Percentiles rank a stretch among this genome's conserved stretches.
Evolutionary conservation across 139 green algal species (phyloP).

Genomic region (Nannochloris sp.): DNA sequence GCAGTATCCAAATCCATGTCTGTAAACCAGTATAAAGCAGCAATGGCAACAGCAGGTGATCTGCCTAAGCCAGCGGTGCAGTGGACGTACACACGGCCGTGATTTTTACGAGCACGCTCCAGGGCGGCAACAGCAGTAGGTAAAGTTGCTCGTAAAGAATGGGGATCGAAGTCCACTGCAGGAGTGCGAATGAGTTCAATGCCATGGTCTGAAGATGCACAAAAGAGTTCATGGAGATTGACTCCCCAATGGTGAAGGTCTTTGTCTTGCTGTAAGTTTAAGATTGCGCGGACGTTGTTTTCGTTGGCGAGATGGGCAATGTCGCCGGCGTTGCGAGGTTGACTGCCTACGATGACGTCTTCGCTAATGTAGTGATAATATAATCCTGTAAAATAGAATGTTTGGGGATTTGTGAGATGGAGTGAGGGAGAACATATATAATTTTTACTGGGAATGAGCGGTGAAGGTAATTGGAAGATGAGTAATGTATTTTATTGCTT

Average conservation of each 20-base stretch:
- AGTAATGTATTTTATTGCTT: not conserved
- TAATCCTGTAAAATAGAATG: conserved; percentile 24
- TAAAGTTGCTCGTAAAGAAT: conserved; percentile 57
- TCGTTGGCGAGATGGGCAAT: conserved; percentile 31
- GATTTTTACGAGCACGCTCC: conserved; percentile 7
- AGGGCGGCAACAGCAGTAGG: conserved; percentile 41
- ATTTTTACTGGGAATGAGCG: no score
- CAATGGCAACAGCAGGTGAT: conserved; percentile 65
- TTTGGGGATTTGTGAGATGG: no score
- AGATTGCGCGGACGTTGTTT: conserved; percentile 15
- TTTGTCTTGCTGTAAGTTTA: conserved; percentile 57
- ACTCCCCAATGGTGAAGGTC: conserved; percentile 44
- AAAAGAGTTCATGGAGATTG: conserved; percentile 28
- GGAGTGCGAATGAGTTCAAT: conserved; percentile 43
- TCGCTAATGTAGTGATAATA: conserved; percentile 64
- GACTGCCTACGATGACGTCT: conserved; percentile 49
- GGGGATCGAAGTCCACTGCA: conserved; percentile 67
- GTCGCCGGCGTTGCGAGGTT: conserved; percentile 47
- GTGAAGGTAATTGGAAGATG: not conserved
- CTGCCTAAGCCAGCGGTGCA: conserved; percentile 13
- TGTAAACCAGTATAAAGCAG: conserved; percentile 53
- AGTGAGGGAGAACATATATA: no score
- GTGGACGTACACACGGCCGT: conserved; percentile 14
- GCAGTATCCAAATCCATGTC: conserved; percentile 55
- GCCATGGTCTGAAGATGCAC: conserved; percentile 24